Base-by-base conservation (phyloP, 768 basidiomycete species). In the Daedaleopsis nitida region DNA sequence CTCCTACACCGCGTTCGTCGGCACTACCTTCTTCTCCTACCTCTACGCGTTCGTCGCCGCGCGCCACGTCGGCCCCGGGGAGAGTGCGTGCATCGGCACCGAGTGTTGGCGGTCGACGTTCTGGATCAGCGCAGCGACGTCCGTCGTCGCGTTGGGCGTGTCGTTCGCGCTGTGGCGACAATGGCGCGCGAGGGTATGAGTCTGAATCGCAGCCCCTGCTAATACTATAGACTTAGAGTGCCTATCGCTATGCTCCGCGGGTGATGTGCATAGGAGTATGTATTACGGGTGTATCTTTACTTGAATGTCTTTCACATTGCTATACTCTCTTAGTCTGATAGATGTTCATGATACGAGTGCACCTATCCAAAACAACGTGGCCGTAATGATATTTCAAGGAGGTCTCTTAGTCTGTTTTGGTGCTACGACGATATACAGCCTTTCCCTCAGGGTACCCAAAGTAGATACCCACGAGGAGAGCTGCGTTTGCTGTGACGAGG, bases 1-100 rank as follows among this genome's bases (percentile, higher is more conserved):
- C 58, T 84, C 87, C 51, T 91, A 90, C 65, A 86, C 91, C 0
- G 87, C 90, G 5, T 89, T 92, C 71, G 71, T 85, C 24, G 91
- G 90, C 6, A 91, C 90, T 0, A 84, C 89, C 1, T 38, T 85
- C 0, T 92, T 92, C 70, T 91, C 92, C 3, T 92, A 90, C 71
- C 69, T 93, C 0, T 94, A 92, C 62, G 92, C 92, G 14, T 84
- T 87, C 65, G 69, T 91, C 50, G 81, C 87, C 7, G 81, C 80
- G 4, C 73, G 79, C 3, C 83, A 85, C 60, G 77, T 81, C 10
- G 47, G 70, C 5, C 74, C 70, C n/a, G 65, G 68, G 0, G 77
- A 70, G 23, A 73, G 65, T 24, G 72, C 85, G 3, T 92, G 91
- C 66, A 68, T 70, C 45, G 91, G 92, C 5, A 67, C 75, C 6